Conservation (phyloP, 768 basidiomycete genomes). For the Calocera viscosa region DNA sequence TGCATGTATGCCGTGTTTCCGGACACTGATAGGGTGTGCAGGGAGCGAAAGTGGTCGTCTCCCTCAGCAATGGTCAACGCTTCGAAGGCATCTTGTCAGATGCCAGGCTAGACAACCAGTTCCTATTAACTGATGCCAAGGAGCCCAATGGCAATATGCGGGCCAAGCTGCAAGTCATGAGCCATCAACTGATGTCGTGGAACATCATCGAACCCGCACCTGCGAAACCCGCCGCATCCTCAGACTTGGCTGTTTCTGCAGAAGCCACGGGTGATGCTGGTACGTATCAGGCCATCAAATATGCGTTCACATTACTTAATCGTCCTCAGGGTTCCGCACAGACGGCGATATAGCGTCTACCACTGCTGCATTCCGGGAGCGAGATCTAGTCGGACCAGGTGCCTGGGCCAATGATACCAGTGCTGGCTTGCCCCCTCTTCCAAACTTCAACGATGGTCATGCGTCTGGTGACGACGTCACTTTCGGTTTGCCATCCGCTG, state of each 20-base stretch:
- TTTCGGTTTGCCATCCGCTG: conserved; percentile 42
- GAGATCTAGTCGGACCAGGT: conserved; percentile 1
- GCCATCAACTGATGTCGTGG: background rate
- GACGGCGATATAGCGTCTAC: background rate
- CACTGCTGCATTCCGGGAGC: background rate
- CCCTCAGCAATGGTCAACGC: background rate
- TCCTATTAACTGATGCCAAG: background rate
- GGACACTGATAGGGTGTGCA: background rate
- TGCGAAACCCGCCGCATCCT: background rate
- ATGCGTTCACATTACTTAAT: background rate
- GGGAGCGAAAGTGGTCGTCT: background rate
- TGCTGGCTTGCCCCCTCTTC: conserved; percentile 1
- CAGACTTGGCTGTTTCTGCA: background rate
- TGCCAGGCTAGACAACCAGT: background rate
- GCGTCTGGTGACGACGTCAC: conserved; percentile 50
- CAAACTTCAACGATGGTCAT: conserved; percentile 17
- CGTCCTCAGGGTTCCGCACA: background rate
- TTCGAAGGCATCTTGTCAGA: background rate
- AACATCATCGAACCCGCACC: background rate
- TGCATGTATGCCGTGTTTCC: background rate
- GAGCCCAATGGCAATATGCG: background rate
- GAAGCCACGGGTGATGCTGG: background rate
- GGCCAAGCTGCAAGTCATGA: background rate
- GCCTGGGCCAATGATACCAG: conserved; percentile 5
- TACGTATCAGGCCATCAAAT: background rate